These are phyloP conservation scores for Aspergillus fumigatus DNA, from an alignment of 2,329 filamentous ascomycete species.

Conservation along the genomic window DNA sequence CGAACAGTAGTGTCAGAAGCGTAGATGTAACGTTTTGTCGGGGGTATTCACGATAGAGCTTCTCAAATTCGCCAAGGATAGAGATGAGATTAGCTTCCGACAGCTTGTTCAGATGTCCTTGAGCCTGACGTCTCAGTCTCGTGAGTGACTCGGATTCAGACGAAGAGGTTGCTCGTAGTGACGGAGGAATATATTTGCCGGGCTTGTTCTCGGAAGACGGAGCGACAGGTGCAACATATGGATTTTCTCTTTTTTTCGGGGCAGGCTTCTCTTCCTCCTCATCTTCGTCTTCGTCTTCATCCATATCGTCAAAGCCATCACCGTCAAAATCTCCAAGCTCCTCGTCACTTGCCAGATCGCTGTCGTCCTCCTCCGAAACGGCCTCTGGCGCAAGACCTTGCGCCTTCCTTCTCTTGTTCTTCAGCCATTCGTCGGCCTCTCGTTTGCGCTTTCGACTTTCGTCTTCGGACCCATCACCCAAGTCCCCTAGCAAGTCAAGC, in stretches of 20 bases:
- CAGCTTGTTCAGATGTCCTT: constrained; percentile 86
- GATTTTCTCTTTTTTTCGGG: constrained; percentile 68
- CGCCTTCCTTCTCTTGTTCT: constrained; percentile 54
- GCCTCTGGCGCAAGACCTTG: constrained; percentile 24
- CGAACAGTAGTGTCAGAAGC: constrained; percentile 70
- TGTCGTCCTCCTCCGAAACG: constrained; percentile 24
- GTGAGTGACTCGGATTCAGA: constrained; percentile 63
- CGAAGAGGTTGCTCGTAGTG: constrained; percentile 61
- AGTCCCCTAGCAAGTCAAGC: constrained; percentile 68
- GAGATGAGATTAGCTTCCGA: constrained; percentile 86
- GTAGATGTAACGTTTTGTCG: constrained; percentile 84
- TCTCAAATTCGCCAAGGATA: constrained; percentile 76
- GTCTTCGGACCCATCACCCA: constrained; percentile 53
- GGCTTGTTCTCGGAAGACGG: constrained; percentile 41
- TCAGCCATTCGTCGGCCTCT: constrained; percentile 60
- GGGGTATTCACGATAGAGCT: constrained; percentile 75
- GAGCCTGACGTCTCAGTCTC: constrained; percentile 71
- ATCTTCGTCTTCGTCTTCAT: constrained; percentile 23
- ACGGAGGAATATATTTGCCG: constrained; percentile 84
- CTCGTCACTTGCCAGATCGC: constrained; percentile 18
- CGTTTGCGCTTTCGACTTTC: constrained; percentile 53
- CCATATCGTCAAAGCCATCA: constrained; percentile 21
- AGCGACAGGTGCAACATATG: constrained; percentile 70
- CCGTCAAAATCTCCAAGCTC: constrained; percentile 31
- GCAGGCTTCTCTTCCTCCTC: constrained; percentile 38